phyloP scores from a whole-genome alignment of 176 grass and related monocot species.

The Juncus inflexus region DNA sequence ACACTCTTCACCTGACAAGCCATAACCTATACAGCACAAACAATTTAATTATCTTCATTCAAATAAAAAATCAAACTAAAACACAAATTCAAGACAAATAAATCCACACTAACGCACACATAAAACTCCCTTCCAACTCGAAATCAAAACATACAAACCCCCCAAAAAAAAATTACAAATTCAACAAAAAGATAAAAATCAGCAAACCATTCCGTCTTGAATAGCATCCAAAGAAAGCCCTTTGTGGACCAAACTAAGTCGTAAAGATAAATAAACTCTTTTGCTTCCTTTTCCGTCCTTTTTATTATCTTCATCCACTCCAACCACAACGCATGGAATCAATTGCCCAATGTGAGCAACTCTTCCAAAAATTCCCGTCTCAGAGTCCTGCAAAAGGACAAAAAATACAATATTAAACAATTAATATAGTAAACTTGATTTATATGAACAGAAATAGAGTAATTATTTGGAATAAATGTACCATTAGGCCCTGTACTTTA shows the following conservation, averaged over 20 bases:
- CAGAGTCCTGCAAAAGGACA: conserved; percentile 50
- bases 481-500: conserved; percentile 36
- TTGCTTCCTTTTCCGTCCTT: conserved; percentile 78
- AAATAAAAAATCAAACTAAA: conserved; percentile 18
- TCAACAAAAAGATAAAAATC: conserved; percentile 10
- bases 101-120: neutral
- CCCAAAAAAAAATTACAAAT: neutral
- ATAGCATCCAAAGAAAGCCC: conserved; percentile 82
- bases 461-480: conserved; percentile 1
- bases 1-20: conserved; percentile 84
- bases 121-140: neutral
- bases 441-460: neutral
- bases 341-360: conserved; percentile 80
- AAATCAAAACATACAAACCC: no score
- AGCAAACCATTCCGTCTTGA: conserved; percentile 89
- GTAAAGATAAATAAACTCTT: conserved; percentile 75
- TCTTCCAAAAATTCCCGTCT: conserved; percentile 47
- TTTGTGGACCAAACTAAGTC: conserved; percentile 73
- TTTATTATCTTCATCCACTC: conserved; percentile 70
- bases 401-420: conserved; percentile 12
- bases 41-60: conserved; percentile 7
- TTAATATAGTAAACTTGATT: neutral
- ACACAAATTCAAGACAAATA: neutral
- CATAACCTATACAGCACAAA: conserved; percentile 52
- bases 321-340: conserved; percentile 70